Conservation (phyloP, 371 early-diverging fungal species). For the Nosema bombycis region DNA sequence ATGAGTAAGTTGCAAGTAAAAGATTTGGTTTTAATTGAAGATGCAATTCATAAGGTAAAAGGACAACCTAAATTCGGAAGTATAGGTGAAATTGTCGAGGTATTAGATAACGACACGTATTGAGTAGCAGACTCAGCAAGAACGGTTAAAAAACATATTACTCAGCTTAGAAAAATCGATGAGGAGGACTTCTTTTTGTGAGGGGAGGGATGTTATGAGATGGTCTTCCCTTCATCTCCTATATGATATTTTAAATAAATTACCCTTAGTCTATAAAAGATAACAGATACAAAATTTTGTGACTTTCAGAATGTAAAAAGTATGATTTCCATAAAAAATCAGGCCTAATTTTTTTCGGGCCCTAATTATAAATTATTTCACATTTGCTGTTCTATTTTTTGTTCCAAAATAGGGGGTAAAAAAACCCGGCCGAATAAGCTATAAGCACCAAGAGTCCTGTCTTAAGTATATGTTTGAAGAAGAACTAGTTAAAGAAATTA, state of each 20-base stretch:
- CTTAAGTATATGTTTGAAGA: too few relatives aligned
- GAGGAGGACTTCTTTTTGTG: neutral
- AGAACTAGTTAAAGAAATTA: too few relatives aligned
- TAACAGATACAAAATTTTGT: neutral
- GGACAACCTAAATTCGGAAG: neutral
- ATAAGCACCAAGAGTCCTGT: too few relatives aligned
- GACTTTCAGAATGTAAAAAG: too few relatives aligned
- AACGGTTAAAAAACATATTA: neutral
- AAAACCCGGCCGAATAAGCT: too few relatives aligned
- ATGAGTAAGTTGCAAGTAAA: neutral
- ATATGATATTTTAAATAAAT: neutral
- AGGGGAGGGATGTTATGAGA: neutral
- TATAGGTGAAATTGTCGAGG: neutral
- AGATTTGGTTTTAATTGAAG: neutral
- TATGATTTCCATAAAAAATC: too few relatives aligned
- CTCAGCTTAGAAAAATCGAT: neutral
- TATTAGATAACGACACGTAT: neutral
- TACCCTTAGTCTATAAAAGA: neutral
- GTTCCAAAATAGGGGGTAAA: too few relatives aligned
- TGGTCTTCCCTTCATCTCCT: neutral
- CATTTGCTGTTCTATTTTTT: too few relatives aligned
- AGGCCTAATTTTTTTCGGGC: too few relatives aligned
- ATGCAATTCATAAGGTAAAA: neutral
- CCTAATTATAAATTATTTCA: too few relatives aligned
- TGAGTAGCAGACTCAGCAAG: neutral